Percentiles rank a stretch among this genome's conserved stretches.
phyloP scores from a whole-genome alignment of 371 early-diverging fungal genomes.

The Mortierella sp. region DNA sequence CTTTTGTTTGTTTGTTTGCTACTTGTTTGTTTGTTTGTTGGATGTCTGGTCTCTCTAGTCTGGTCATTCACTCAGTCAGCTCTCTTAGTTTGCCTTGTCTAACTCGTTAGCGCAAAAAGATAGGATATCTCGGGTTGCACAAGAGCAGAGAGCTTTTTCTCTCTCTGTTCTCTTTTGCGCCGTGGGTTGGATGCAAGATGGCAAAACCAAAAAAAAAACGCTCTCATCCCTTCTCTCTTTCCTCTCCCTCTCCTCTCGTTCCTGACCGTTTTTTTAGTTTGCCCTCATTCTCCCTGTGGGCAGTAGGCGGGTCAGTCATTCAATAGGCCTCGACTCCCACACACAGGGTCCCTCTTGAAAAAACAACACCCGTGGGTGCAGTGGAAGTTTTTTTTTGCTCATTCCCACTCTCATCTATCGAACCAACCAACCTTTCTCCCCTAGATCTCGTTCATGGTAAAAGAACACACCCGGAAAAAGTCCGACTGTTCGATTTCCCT shows the following conservation, averaged over 20 bases:
- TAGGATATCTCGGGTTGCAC: conserved; percentile 47
- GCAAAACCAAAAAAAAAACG: too few species aligned
- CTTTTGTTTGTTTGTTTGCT: neutral
- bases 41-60: neutral
- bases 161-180: conserved; percentile 10
- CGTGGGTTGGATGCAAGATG: too few species aligned
- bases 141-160: neutral
- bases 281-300: neutral
- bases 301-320: neutral
- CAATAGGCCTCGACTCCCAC: conserved; percentile 4
- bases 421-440: neutral
- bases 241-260: neutral
- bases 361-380: neutral
- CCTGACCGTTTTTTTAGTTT: neutral
- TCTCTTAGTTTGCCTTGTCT: conserved; percentile 10
- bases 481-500: conserved; percentile 1
- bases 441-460: neutral
- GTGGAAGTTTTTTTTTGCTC: too few species aligned
- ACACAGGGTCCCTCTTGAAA: conserved; percentile 8
- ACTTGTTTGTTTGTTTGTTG: neutral
- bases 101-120: conserved; percentile 17
- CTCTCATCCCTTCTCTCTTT: conserved; percentile 5
- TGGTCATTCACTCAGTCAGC: neutral
- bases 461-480: neutral
- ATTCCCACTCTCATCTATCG: neutral